phyloP scores from a whole-genome alignment of 495 filamentous ascomycete species.

The Cercophora scortea region DNA sequence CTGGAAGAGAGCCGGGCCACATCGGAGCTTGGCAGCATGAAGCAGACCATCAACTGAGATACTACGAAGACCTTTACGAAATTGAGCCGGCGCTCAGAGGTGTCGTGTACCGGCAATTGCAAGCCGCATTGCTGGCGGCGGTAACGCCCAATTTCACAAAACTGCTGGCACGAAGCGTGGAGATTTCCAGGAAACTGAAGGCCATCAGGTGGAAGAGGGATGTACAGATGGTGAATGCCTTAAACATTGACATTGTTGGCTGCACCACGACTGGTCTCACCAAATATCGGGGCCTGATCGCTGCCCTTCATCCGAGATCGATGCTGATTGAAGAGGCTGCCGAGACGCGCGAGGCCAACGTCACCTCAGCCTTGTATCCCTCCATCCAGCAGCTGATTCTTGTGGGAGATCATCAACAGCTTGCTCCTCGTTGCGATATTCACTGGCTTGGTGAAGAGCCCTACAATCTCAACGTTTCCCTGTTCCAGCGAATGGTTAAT shows the following conservation, averaged over 20 bases:
- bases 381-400: slow-evolving; percentile 47
- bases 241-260: slow-evolving; percentile 36
- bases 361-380: slow-evolving; percentile 45
- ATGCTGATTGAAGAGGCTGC: slow-evolving; percentile 53
- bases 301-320: slow-evolving; percentile 56
- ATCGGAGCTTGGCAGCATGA: slow-evolving; percentile 5
- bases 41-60: slow-evolving; percentile 5
- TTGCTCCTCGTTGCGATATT: slow-evolving; percentile 40
- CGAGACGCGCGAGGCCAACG: slow-evolving; percentile 49
- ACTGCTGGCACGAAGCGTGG: slow-evolving; percentile 17
- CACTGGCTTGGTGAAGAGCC: slow-evolving; percentile 70
- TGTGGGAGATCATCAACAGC: slow-evolving; percentile 50
- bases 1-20: slow-evolving; percentile 18
- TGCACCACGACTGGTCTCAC: slow-evolving; percentile 66
- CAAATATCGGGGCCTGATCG: slow-evolving; percentile 73
- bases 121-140: slow-evolving; percentile 21
- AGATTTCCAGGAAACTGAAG: slow-evolving; percentile 26
- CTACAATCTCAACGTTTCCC: slow-evolving; percentile 38
- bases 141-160: slow-evolving; percentile 15
- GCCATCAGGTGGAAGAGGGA: slow-evolving; percentile 24
- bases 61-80: slow-evolving; percentile 21
- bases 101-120: slow-evolving; percentile 33
- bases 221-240: slow-evolving; percentile 15
- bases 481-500: slow-evolving; percentile 57
- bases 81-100: slow-evolving; percentile 25